These are phyloP conservation scores for Talaromyces sp. DNA, from an alignment of 2,329 filamentous ascomycete genomes.

Conservation along the genomic window DNA sequence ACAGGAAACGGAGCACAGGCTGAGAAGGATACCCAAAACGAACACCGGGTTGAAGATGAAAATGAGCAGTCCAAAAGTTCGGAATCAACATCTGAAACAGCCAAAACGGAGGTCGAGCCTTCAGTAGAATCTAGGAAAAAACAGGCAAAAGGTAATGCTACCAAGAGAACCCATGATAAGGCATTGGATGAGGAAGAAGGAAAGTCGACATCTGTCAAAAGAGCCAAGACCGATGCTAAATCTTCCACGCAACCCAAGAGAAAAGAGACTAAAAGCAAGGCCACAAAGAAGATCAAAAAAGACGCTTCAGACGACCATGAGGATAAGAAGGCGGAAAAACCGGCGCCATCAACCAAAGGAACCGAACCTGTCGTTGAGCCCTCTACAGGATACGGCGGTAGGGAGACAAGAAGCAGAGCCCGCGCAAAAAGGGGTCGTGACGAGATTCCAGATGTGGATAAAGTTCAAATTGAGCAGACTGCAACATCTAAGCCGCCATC, in stretches of 20 bases:
- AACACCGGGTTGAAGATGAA: no score
- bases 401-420: conserved; percentile 1
- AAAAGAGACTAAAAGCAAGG: not conserved
- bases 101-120: not conserved
- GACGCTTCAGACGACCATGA: not conserved
- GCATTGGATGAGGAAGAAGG: not conserved
- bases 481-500: not conserved
- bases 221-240: not conserved
- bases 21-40: not conserved
- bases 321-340: not conserved
- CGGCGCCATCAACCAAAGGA: not conserved
- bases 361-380: not conserved
- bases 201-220: not conserved
- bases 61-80: not conserved
- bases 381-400: not conserved
- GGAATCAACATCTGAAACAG: not conserved
- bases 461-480: not conserved
- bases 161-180: not conserved
- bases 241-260: not conserved
- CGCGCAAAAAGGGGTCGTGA: not conserved
- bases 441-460: not conserved
- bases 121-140: not conserved
- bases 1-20: not conserved
- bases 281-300: not conserved
- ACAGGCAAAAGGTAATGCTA: not conserved